Evolutionary conservation across 495 filamentous ascomycete species (phyloP), one percentile per base, ranked within the genome.

Genomic region (Halenospora varia): DNA sequence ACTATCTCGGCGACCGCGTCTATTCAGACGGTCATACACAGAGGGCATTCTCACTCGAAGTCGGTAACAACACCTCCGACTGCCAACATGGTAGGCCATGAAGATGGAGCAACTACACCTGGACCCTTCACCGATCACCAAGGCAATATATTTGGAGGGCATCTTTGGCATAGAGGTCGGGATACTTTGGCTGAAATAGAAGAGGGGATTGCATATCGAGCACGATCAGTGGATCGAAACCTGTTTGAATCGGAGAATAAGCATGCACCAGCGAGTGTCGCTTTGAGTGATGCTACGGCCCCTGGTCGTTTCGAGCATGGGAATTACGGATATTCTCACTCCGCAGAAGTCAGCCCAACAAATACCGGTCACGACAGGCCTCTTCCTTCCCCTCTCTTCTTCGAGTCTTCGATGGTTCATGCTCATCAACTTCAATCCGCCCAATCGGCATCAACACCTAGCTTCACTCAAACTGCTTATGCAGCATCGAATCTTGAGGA

Each of bases 151-250:
- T 80, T 87, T 56, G 78, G 77, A 25, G 85, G 82, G 22, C 54
- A 62, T 29, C 10, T 61, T 8, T 63, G 60, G 60, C 23, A 25
- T 3, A 57, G 60, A 50, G 63, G 60, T 44, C 41, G 63, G 23
- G 63, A 61, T 4, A 2, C 25, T 3, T 17, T 60, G 41, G 68
- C 72, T 10, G 62, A 55, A 6, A 65, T 71, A 2, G 65, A 63
- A 39, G 77, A 80, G 51, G 47, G 63, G 10, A 69, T 66, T 11
- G 48, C 60, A 51, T 66, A 68, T 25, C 68, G 79, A 56, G 72
- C 83, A 10, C 74, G 75, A 15, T 83, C 84, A 1, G 77, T 81
- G 13, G 85, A 89, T 52, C 67, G 81, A 19, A 75, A 73, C 1
- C 64, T 82, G 23, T 73, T 83, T 46, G 78, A 77, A 15, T 77